Conservation (phyloP, 345 rosid genomes). For the Rhizophora apiculata region DNA sequence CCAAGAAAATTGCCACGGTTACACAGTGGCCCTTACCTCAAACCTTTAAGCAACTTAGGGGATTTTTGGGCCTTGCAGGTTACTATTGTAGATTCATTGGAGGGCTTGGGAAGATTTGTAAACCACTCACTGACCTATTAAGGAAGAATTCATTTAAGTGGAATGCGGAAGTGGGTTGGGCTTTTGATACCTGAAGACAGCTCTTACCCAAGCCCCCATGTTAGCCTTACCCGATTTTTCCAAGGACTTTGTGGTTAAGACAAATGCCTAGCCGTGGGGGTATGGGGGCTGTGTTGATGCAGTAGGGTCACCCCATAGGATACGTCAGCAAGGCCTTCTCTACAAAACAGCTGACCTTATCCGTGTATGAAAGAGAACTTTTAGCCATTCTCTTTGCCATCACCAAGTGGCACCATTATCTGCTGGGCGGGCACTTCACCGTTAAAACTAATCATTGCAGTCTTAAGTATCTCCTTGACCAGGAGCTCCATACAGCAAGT, state of each 20-base stretch:
- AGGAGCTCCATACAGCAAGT: background rate
- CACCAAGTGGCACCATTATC: background rate
- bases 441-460: background rate
- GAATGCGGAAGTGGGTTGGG: no score
- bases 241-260: constrained; percentile 1
- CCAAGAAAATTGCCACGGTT: background rate
- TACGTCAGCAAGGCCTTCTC: background rate
- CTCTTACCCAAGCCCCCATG: no score
- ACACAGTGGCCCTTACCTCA: background rate
- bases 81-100: background rate
- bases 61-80: background rate
- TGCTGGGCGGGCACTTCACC: background rate
- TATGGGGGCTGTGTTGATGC: background rate
- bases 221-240: no score
- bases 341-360: background rate
- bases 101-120: no score
- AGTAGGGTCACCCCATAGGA: background rate
- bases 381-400: background rate
- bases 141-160: background rate
- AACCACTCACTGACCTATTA: background rate
- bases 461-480: background rate
- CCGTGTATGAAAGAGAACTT: background rate
- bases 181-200: no score
- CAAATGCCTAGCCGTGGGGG: no score
- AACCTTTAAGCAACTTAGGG: background rate